Evolutionary conservation across 2,329 filamentous ascomycete species (phyloP).

Genomic region (Conoideocrella luteorostrata): DNA sequence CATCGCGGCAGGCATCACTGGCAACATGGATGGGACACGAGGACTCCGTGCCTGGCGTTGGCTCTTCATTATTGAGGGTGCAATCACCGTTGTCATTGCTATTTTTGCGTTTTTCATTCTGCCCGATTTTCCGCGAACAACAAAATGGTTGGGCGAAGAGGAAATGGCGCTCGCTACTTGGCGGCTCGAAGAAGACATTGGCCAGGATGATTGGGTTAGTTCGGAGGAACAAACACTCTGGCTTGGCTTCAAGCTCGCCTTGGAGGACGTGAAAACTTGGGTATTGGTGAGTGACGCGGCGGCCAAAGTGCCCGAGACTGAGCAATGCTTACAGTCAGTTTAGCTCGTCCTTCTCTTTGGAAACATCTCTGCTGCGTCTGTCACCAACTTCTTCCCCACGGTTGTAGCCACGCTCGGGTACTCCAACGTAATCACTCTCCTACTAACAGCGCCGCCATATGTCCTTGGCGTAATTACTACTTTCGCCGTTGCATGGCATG

Average conservation of each 20-base stretch:
- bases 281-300: slow-evolving; percentile 37
- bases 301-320: not conserved
- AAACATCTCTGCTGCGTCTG: slow-evolving; percentile 49
- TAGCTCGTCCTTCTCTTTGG: slow-evolving; percentile 51
- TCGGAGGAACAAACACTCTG: slow-evolving; percentile 49
- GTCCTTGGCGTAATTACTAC: slow-evolving; percentile 56
- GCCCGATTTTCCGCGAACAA: slow-evolving; percentile 34
- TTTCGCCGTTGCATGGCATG: slow-evolving; percentile 61
- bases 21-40: slow-evolving; percentile 53
- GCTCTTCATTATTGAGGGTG: slow-evolving; percentile 57
- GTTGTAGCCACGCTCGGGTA: slow-evolving; percentile 65
- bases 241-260: slow-evolving; percentile 48
- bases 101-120: slow-evolving; percentile 49
- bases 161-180: slow-evolving; percentile 53
- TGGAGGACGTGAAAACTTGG: slow-evolving; percentile 54
- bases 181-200: slow-evolving; percentile 58
- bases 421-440: slow-evolving; percentile 50
- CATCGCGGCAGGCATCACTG: slow-evolving; percentile 57
- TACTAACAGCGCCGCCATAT: slow-evolving; percentile 61
- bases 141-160: slow-evolving; percentile 33
- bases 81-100: slow-evolving; percentile 57
- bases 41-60: slow-evolving; percentile 56
- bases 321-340: no score
- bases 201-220: slow-evolving; percentile 56
- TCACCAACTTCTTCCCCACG: slow-evolving; percentile 65